These are phyloP conservation scores for Coemansia sp. DNA, from an alignment of 192 early-diverging fungal genomes.

Conservation along the genomic window DNA sequence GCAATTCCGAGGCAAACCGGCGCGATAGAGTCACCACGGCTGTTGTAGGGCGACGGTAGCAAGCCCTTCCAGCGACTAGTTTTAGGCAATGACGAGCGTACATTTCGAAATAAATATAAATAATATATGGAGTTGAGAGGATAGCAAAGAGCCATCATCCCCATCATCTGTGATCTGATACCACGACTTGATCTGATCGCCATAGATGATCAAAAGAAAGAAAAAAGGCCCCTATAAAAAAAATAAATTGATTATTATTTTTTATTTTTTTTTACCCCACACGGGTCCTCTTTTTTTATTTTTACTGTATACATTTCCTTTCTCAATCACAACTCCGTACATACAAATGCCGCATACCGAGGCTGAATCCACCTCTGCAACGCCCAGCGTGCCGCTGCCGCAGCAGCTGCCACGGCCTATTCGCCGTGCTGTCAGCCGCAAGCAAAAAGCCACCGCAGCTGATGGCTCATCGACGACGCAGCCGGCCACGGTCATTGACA, in stretches of 20 bases:
- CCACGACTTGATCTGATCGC: background rate
- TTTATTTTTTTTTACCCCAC: background rate
- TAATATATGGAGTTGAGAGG: background rate
- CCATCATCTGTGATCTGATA: background rate
- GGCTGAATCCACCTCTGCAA: background rate
- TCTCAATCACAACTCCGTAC: background rate
- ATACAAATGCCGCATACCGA: background rate
- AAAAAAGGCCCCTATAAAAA: background rate
- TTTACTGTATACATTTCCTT: background rate
- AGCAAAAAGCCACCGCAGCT: background rate
- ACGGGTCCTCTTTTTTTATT: background rate
- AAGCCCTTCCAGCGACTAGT: background rate
- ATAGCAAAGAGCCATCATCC: background rate
- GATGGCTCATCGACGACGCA: background rate
- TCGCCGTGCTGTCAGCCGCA: slow-evolving; percentile 9
- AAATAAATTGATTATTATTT: background rate
- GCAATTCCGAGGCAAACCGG: background rate
- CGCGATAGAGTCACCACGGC: background rate
- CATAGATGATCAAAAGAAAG: background rate
- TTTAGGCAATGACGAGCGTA: background rate
- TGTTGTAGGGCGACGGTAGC: background rate
- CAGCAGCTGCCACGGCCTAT: background rate
- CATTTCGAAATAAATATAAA: background rate
- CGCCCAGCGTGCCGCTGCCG: background rate
- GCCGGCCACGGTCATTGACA: slow-evolving; percentile 19